A percentile compares a stretch with the other conserved stretches of the same genome.
These are phyloP conservation scores for Neurospora sublineolata DNA, from an alignment of 495 filamentous ascomycete genomes.

Conservation along the genomic window DNA sequence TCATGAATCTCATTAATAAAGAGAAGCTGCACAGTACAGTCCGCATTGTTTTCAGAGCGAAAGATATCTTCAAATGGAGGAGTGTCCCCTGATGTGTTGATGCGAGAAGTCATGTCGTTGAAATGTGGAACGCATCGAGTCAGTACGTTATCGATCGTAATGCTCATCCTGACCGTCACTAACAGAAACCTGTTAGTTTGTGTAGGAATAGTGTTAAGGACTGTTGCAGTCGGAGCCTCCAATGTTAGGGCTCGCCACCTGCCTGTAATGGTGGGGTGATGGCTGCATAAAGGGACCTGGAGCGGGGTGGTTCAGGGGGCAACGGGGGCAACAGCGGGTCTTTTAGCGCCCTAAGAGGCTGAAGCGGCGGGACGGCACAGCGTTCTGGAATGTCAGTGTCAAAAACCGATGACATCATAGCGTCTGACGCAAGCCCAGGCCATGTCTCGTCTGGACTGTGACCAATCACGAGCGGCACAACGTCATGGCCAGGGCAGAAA, in stretches of 20 bases:
- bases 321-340: not conserved
- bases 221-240: not conserved
- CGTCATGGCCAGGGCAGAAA: not conserved
- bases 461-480: not conserved
- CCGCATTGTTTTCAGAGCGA: not conserved
- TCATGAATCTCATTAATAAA: not conserved
- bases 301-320: not conserved
- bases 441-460: not conserved
- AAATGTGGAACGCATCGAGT: not conserved
- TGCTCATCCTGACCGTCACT: not conserved
- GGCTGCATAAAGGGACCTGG: not conserved
- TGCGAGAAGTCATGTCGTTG: not conserved
- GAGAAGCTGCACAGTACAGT: not conserved
- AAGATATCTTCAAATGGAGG: not conserved
- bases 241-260: not conserved
- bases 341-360: not conserved
- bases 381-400: not conserved
- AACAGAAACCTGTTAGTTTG: not conserved
- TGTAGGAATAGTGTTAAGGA: fast-evolving
- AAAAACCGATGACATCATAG: not conserved
- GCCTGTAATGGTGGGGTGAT: not conserved
- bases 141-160: not conserved
- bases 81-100: not conserved
- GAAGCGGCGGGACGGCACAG: not conserved
- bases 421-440: not conserved